phyloP scores from a whole-genome alignment of 768 basidiomycete genomes.

The Psilocybe tampanensis region DNA sequence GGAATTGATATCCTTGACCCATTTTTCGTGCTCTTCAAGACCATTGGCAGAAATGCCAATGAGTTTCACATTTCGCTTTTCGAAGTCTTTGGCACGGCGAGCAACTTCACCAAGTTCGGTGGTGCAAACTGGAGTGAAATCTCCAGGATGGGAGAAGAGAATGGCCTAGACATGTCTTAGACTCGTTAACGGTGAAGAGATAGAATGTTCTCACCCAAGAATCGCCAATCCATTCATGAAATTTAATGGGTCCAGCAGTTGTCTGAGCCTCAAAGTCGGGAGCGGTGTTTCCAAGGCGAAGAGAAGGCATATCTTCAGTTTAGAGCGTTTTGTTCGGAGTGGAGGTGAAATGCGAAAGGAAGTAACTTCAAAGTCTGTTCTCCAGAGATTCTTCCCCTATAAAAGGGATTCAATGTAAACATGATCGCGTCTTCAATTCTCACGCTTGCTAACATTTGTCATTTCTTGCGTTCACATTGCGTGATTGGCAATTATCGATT shows the following conservation, averaged over 20 bases:
- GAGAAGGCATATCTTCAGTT: conserved; percentile 46
- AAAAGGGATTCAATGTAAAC: conserved; percentile 18
- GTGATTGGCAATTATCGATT: conserved; percentile 31
- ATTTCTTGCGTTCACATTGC: conserved; percentile 43
- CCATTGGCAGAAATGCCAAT: conserved; percentile 93
- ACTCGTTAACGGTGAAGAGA: conserved; percentile 1
- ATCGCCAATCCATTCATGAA: conserved; percentile 90
- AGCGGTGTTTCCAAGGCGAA: conserved; percentile 85
- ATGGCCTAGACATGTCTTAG: conserved; percentile 53
- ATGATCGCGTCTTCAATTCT: conserved; percentile 63
- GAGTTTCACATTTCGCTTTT: conserved; percentile 86
- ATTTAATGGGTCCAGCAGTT: conserved; percentile 83
- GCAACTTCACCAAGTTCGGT: conserved; percentile 98
- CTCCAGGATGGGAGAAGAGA: conserved; percentile 94
- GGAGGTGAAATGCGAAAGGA: conserved; percentile 6
- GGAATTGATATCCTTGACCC: conserved; percentile 88
- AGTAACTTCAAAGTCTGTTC: conserved; percentile 1
- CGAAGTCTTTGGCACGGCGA: conserved; percentile 83
- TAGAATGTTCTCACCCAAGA: conserved; percentile 66
- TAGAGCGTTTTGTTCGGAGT: conserved; percentile 12
- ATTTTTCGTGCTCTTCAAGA: conserved; percentile 80
- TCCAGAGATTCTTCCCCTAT: background rate
- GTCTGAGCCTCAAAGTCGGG: conserved; percentile 94
- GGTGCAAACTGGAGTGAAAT: conserved; percentile 93
- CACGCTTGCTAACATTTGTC: conserved; percentile 45